phyloP scores from a whole-genome alignment of 305 asterid genomes.

The Rubia peregrina region DNA sequence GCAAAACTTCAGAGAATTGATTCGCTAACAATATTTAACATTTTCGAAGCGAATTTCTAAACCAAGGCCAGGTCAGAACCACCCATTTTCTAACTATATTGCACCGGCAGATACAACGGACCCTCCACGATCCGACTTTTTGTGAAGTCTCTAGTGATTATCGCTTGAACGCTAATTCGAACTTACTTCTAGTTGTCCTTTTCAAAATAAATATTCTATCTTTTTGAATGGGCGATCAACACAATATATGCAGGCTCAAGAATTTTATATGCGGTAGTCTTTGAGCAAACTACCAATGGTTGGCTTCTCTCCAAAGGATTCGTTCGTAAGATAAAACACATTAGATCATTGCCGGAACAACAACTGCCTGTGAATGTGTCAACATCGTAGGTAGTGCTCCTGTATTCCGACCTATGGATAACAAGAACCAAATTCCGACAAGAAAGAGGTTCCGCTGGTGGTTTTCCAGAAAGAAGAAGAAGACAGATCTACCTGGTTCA shows the following conservation, averaged over 20 bases:
- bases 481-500: conserved; percentile 30
- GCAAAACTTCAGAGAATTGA: not conserved
- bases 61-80: conserved; percentile 12
- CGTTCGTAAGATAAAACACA: conserved; percentile 13
- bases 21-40: not conserved
- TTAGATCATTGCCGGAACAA: conserved; percentile 2
- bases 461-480: conserved; percentile 58
- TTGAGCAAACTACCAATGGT: conserved; percentile 2
- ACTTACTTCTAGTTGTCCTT: conserved; percentile 34
- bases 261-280: conserved; percentile 13
- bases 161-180: conserved; percentile 29
- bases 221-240: conserved; percentile 35
- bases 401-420: conserved; percentile 38
- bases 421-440: conserved; percentile 32
- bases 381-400: conserved; percentile 24
- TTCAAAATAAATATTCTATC: conserved; percentile 17
- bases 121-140: conserved; percentile 30
- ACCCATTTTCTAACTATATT: not conserved
- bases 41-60: not conserved
- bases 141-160: conserved; percentile 21
- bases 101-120: conserved; percentile 9
- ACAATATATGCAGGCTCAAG: conserved; percentile 25
- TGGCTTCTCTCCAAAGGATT: conserved; percentile 8
- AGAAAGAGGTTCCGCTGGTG: conserved; percentile 44
- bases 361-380: not conserved